These are phyloP conservation scores for Pontederia paniculata DNA, from an alignment of 176 grass and related monocot species.

Conservation along the genomic window DNA sequence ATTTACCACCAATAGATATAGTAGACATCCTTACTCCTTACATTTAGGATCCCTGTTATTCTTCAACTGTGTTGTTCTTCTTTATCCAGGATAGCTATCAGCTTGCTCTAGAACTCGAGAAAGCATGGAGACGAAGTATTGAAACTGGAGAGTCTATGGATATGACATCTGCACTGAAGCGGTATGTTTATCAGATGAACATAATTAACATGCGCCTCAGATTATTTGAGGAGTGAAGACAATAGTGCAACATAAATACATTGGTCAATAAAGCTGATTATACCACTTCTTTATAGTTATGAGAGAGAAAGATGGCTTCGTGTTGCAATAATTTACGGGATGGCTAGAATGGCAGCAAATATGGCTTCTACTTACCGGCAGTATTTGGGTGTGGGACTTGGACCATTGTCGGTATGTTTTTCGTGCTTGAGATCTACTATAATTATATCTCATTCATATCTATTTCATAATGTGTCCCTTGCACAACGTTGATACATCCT, in stretches of 20 bases:
- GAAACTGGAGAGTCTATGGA: slow-evolving; percentile 57
- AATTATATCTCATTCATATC: too few relatives aligned
- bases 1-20: too few relatives aligned
- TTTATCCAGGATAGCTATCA: slow-evolving; percentile 81
- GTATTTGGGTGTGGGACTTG: slow-evolving; percentile 76
- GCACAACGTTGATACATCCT: neutral
- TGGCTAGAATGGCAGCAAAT: slow-evolving; percentile 97
- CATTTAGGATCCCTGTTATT: too few relatives aligned
- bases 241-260: too few relatives aligned
- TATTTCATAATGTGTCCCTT: too few relatives aligned
- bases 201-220: too few relatives aligned
- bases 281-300: slow-evolving; percentile 44
- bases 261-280: too few relatives aligned
- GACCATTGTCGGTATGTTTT: slow-evolving; percentile 64
- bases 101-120: slow-evolving; percentile 90
- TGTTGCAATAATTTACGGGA: slow-evolving; percentile 88
- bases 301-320: slow-evolving; percentile 89
- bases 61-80: slow-evolving; percentile 6
- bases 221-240: too few relatives aligned
- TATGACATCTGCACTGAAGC: slow-evolving; percentile 62
- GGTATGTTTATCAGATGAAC: slow-evolving; percentile 33
- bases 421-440: neutral
- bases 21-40: too few relatives aligned
- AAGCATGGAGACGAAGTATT: slow-evolving; percentile 60
- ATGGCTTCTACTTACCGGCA: slow-evolving; percentile 97